Evolutionary conservation across 1,284 basidiomycete genomes (phyloP), one percentile per base, ranked within the genome.

Genomic region (Abortiporus biennis): DNA sequence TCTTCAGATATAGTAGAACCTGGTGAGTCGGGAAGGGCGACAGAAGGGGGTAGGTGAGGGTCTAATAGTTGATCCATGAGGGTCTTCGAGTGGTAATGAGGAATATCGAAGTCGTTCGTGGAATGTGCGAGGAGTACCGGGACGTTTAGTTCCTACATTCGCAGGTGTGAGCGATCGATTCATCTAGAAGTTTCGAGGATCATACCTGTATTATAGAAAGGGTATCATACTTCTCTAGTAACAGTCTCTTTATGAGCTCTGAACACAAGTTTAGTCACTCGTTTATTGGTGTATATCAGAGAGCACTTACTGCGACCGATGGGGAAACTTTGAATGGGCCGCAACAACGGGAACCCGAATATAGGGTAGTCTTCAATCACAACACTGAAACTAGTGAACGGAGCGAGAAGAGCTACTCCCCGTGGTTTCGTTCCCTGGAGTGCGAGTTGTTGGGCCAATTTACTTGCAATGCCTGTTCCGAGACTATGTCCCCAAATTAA

Each of bases 101-200:
- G 87, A 41, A 96, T 93, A 30, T 91, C 83, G 55, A 69, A 72
- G 64, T 97, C 93, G 56, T 91, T 72, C 51, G 78, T 72, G 1
- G 92, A 80, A 58, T 96, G 92, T 0, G 78, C 78, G 47, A 96
- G 73, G 11, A 95, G 65, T 4, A 92, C 74, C 3, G 85, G 74
- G 0, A 76, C 76, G 24, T 76, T 72, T 43, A 59, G 54, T 15
- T 56, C 48, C 47, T 52, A 37, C 11, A 22, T 21, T 33, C 21
- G 4, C 8, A 17, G 30, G 29, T 4, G 39, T 36, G 13, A 44
- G 21, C n/a, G 38, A 29, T 30, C 36, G 36, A 36, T 40, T 23
- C 17, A 39, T 15, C n/a, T 11, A 31, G 1, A 21, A 48, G 31
- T n/a, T n/a, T n/a, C 17, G 9, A 34, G 52, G 20, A 1, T 47